phyloP scores from a whole-genome alignment of 768 basidiomycete species.

The Artomyces pyxidatus region DNA sequence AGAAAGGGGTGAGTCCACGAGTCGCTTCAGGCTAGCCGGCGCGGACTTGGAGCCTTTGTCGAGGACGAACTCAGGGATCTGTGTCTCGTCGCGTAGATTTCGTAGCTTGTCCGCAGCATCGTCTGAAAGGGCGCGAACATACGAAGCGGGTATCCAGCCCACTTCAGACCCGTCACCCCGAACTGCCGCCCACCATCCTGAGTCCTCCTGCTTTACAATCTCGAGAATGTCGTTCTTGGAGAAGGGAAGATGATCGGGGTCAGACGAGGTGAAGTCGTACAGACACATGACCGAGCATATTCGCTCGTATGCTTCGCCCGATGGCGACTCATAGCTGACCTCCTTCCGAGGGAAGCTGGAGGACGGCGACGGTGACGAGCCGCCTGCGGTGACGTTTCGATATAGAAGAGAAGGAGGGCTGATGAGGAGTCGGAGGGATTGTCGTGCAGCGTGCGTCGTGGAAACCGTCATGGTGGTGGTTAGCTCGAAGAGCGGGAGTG shows the following conservation, averaged over 20 bases:
- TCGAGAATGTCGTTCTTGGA: slow-evolving; percentile 58
- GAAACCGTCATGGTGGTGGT: slow-evolving; percentile 5
- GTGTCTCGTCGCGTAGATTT: slow-evolving; percentile 33
- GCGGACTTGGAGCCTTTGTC: slow-evolving; percentile 36
- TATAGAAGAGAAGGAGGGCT: not conserved
- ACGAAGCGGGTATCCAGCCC: slow-evolving; percentile 75
- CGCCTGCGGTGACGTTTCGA: not conserved
- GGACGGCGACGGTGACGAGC: not conserved
- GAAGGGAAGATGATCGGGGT: slow-evolving; percentile 55
- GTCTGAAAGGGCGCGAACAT: slow-evolving; percentile 46
- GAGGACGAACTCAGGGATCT: slow-evolving; percentile 37
- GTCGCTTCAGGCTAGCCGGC: slow-evolving; percentile 22
- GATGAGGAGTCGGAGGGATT: slow-evolving; percentile 10
- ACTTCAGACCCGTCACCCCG: slow-evolving; percentile 40
- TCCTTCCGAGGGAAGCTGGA: not conserved
- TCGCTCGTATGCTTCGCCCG: slow-evolving; percentile 23
- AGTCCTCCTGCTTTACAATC: slow-evolving; percentile 58
- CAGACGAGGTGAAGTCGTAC: slow-evolving; percentile 59
- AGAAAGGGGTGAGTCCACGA: slow-evolving; percentile 3
- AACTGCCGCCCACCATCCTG: slow-evolving; percentile 82
- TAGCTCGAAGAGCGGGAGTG: not conserved
- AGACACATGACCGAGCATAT: slow-evolving; percentile 55
- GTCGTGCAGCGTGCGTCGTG: slow-evolving; percentile 1
- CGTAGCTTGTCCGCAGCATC: slow-evolving; percentile 43
- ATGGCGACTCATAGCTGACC: slow-evolving; percentile 17